Evolutionary conservation across 2,329 filamentous ascomycete genomes (phyloP), one percentile per base, ranked within the genome.

Genomic region (Penicillium decumbens): DNA sequence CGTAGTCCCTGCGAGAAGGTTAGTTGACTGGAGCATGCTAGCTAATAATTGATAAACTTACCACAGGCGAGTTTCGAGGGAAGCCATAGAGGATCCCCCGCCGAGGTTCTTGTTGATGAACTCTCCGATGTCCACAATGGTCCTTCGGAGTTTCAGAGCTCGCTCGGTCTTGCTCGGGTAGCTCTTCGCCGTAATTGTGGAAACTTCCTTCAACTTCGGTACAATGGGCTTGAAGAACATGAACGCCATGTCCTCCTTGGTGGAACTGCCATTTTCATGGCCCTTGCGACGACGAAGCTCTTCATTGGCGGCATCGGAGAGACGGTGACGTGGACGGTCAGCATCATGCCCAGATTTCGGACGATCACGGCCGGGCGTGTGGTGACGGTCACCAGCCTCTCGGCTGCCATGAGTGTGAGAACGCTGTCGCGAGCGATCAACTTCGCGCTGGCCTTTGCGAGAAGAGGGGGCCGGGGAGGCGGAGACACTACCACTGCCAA

Each of bases 171-270:
- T 74, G 49, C 69, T 70, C 7, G 73, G 72, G 38, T 74, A 69
- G 32, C 69, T 72, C 47, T 72, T 70, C 50, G 75, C 76, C 1
- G 72, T 77, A 37, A 75, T 71, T 28, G 63, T 65, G 23, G 72
- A 69, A n/a, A 76, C 72, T 45, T 68, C 67, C 50, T 66, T 70
- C 20, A 76, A 60, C 43, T 71, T 67, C 32, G 71, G 69, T 37
- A 67, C 66, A 32, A 77, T 74, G 10, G 75, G 75, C 47, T 70
- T 73, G 61, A 77, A 77, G 51, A 77, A 65, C 53, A 69, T 62
- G 42, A 67, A 68, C 45, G 73, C 64, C 60, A 75, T 73, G 33
- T 71, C 67, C 54, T 72, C 61, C 33, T 66, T 64, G 49, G 58
- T 47, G 47, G 53, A 53, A 52, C 61, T 56, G 23, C 69, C 71